A percentile compares a stretch with the other conserved stretches of the same genome.
Evolutionary conservation across 2,329 filamentous ascomycete genomes (phyloP).

Genomic region (Talaromyces sp.): DNA sequence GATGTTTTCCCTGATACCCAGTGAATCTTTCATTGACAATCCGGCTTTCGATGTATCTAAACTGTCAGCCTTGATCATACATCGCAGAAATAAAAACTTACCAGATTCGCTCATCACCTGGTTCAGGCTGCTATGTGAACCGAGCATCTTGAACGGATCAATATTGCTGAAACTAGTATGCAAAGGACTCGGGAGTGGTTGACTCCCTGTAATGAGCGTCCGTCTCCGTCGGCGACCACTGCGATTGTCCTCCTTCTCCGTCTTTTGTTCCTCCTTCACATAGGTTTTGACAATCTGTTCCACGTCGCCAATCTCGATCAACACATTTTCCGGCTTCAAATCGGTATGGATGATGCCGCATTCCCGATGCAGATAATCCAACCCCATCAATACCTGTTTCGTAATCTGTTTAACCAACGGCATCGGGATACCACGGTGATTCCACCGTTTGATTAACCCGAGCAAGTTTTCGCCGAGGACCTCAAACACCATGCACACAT

Average conservation of each 20-base stretch:
- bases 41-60: slow-evolving; percentile 44
- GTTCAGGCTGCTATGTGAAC: slow-evolving; percentile 70
- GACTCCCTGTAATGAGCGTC: slow-evolving; percentile 94
- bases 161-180: slow-evolving; percentile 82
- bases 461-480: slow-evolving; percentile 92
- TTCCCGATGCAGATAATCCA: slow-evolving; percentile 95
- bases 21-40: slow-evolving; percentile 53
- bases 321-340: slow-evolving; percentile 93
- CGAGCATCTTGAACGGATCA: slow-evolving; percentile 60
- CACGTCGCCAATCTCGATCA: slow-evolving; percentile 98
- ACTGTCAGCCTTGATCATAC: slow-evolving; percentile 43
- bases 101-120: slow-evolving; percentile 73
- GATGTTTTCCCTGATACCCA: slow-evolving; percentile 47
- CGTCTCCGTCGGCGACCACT: slow-evolving; percentile 85
- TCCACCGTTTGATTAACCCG: slow-evolving; percentile 96
- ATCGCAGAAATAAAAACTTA: slow-evolving; percentile 23
- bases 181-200: slow-evolving; percentile 88
- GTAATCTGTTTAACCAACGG: slow-evolving; percentile 96
- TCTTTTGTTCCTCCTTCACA: slow-evolving; percentile 65
- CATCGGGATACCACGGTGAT: slow-evolving; percentile 95
- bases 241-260: slow-evolving; percentile 74
- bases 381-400: slow-evolving; percentile 89
- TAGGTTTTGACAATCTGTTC: slow-evolving; percentile 97
- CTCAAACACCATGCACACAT: slow-evolving; percentile 99
- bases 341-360: slow-evolving; percentile 99